Conservation (phyloP, 441 rosid genomes). For the Pelargonium cotyledonis region DNA sequence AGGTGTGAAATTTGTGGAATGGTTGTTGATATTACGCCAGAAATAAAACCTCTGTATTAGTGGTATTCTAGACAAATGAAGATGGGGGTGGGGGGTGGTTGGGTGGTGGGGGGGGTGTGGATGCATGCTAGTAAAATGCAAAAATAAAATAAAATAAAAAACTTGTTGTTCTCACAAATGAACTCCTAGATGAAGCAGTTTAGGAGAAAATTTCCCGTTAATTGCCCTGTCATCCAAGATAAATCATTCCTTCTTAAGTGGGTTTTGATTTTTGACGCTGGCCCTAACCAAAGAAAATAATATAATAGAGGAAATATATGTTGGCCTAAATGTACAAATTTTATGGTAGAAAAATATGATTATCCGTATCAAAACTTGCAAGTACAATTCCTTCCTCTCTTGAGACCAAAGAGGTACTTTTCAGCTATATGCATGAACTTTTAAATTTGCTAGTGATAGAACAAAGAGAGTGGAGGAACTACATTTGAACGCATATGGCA, state of each 20-base stretch:
- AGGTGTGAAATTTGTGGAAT: not conserved
- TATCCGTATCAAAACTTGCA: too few species aligned
- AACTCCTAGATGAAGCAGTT: not conserved
- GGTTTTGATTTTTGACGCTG: not conserved
- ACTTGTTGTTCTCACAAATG: not conserved
- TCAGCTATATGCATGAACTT: not conserved
- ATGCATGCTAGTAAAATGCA: not conserved
- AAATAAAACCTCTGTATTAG: not conserved
- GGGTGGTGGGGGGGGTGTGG: too few species aligned
- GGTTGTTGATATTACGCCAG: not conserved
- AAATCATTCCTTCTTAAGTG: conserved; percentile 1
- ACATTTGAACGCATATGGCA: not conserved
- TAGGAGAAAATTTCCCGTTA: not conserved
- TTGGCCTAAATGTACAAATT: not conserved
- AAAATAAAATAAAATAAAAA: not conserved
- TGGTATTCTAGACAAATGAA: not conserved
- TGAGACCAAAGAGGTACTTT: not conserved
- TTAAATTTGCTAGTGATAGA: not conserved
- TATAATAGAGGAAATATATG: not conserved
- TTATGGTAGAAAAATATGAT: not conserved
- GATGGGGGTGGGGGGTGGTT: too few species aligned
- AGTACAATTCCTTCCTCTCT: not conserved
- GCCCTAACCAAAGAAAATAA: not conserved
- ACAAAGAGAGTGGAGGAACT: not conserved
- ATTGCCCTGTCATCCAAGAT: not conserved